These are phyloP conservation scores for Calamus simplicifolius DNA, from an alignment of 176 grass and related monocot genomes.

Conservation along the genomic window DNA sequence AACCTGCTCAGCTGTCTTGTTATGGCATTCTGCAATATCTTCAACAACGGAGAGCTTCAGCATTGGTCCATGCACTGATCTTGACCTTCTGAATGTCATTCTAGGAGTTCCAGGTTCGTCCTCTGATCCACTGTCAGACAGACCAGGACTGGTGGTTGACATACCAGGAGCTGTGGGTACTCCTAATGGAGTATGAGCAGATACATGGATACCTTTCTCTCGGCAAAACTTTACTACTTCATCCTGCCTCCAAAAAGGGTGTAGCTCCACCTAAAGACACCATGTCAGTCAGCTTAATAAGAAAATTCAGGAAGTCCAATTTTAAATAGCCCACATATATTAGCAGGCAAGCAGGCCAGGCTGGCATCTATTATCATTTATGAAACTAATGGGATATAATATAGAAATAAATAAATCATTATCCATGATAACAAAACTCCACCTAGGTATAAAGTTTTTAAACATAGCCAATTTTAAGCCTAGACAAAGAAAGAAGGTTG, in stretches of 20 bases:
- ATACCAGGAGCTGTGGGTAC: slow-evolving; percentile 25
- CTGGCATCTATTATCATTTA: too few species aligned
- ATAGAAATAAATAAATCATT: too few species aligned
- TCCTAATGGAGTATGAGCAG: slow-evolving; percentile 38
- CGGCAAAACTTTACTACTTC: slow-evolving; percentile 36
- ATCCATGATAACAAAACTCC: too few species aligned
- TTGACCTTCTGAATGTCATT: slow-evolving; percentile 36
- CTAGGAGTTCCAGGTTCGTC: slow-evolving; percentile 39
- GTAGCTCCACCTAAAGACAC: slow-evolving; percentile 35
- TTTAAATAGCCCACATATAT: too few species aligned
- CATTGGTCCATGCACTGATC: slow-evolving; percentile 39
- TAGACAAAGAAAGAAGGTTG: too few species aligned
- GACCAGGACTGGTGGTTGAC: slow-evolving; percentile 12
- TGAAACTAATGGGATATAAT: too few species aligned
- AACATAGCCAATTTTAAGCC: too few species aligned
- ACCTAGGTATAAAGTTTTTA: too few species aligned
- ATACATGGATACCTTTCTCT: slow-evolving; percentile 42
- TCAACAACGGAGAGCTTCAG: slow-evolving; percentile 36
- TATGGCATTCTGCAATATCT: slow-evolving; percentile 29
- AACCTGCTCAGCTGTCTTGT: slow-evolving; percentile 41
- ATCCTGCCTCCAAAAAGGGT: slow-evolving; percentile 43
- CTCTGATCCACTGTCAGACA: slow-evolving; percentile 47
- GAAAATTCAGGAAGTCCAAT: too few species aligned
- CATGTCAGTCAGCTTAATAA: too few species aligned
- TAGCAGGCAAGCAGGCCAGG: too few species aligned